Evolutionary conservation across 345 rosid species (phyloP).

Genomic region (Camelina sativa): DNA sequence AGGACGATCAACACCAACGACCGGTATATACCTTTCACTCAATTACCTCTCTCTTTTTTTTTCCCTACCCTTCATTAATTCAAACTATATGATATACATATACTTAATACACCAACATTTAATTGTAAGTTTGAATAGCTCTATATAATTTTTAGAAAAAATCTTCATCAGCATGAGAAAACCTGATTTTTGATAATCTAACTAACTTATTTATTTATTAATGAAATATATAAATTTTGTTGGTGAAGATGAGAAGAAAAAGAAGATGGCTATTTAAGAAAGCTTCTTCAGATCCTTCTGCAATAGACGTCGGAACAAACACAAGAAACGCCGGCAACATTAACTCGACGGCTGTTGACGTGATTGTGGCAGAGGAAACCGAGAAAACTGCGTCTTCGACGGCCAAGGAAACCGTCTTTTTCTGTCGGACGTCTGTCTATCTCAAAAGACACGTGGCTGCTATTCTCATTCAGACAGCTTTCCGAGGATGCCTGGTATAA

Average conservation of each 20-base stretch:
- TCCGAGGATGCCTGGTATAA: constrained; percentile 82
- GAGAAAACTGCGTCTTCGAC: constrained; percentile 67
- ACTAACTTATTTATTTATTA: background rate
- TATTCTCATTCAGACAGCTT: constrained; percentile 71
- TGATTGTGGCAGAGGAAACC: constrained; percentile 40
- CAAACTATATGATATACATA: constrained; percentile 2
- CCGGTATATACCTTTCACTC: constrained; percentile 22
- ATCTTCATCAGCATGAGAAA: background rate
- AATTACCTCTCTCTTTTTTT: background rate
- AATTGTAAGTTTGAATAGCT: background rate
- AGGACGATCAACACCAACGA: constrained; percentile 57
- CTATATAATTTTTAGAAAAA: background rate
- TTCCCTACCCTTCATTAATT: background rate
- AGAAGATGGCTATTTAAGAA: constrained; percentile 73
- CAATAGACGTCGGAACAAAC: constrained; percentile 11
- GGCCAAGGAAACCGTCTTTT: constrained; percentile 59
- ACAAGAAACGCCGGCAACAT: background rate
- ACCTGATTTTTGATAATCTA: background rate
- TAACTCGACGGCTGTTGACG: background rate
- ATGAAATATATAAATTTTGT: background rate
- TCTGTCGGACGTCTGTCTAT: constrained; percentile 52
- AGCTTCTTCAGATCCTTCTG: constrained; percentile 48
- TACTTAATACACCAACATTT: background rate
- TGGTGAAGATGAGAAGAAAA: constrained; percentile 70
- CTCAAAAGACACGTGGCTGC: constrained; percentile 68